Base-by-base conservation (phyloP, 352 stramenopile species). In the Phytophthora fragariaefolia region DNA sequence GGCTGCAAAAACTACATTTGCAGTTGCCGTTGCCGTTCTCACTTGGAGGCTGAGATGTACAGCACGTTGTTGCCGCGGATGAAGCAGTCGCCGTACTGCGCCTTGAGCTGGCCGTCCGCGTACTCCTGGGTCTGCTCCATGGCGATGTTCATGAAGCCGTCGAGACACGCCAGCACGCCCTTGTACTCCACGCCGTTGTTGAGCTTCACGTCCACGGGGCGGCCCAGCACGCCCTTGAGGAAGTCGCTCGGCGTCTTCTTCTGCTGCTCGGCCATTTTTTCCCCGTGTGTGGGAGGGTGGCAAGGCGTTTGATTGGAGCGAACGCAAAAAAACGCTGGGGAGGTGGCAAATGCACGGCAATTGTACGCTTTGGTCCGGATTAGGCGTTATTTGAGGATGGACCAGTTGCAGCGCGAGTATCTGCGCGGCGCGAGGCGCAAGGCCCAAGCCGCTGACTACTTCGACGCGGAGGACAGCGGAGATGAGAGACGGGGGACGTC, bases 91-190 rank as follows among this genome's bases (percentile, higher is more conserved):
- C 98, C 98, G 84, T 99, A 99, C 74, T 99, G 98, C 24, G 93
- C 90, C 79, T 99, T 99, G 56, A 99, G 89, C 79, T 99, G 96
- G 9, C 97, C 98, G 83, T 99, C 98, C 34, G 98, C 89, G 80
- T 98, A 99, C 82, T 99, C 98, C 71, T 99, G 97, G 55, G 98
- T 99, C 82, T 99, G 98, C 80, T 99, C 98, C 97, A 99, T 99
- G 32, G 98, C 98, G 83, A 99, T 99, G 85, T 99, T 99, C 97
- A 99, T 99, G 81, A 99, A 99, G 32, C 98, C 98, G 86, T 99
- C 98, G 38, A 99, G 88, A 74, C 97, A 99, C 17, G 96, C 97
- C 48, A 99, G 82, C 26, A 99, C 92, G 68, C 97, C 97, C 69
- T 96, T 95, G 82, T 99, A 99, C 80, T 99, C 93, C 49, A 99